Percentiles rank a stretch among this genome's conserved stretches.
phyloP scores from a whole-genome alignment of 805 yeast species.

The Metschnikowia shivogae region DNA sequence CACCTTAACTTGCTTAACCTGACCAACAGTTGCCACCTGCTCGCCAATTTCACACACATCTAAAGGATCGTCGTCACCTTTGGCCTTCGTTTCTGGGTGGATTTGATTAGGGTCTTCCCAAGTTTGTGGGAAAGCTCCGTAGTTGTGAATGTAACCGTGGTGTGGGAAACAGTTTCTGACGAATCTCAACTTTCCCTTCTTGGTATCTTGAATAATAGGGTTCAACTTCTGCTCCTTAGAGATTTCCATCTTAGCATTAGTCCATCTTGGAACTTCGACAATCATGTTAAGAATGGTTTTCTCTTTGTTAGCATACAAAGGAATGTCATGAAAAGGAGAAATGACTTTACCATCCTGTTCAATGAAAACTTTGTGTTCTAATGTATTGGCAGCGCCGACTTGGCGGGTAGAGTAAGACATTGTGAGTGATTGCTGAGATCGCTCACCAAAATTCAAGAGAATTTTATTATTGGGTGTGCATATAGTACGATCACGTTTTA shows the following conservation, averaged over 20 bases:
- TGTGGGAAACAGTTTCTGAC: slow-evolving; percentile 77
- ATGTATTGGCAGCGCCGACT: slow-evolving; percentile 92
- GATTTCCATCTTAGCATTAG: slow-evolving; percentile 81
- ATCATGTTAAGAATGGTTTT: slow-evolving; percentile 33
- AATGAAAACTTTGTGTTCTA: slow-evolving; percentile 86
- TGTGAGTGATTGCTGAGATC: slow-evolving; percentile 1
- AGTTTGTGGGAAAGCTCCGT: slow-evolving; percentile 88
- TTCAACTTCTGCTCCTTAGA: slow-evolving; percentile 53
- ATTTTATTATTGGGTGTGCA: slow-evolving; percentile 14
- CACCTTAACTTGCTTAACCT: slow-evolving; percentile 51
- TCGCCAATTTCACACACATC: slow-evolving; percentile 50
- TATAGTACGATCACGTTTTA: slow-evolving; percentile 13
- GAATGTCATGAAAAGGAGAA: slow-evolving; percentile 82
- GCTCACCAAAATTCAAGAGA: slow-evolving; percentile 7
- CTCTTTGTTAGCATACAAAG: slow-evolving; percentile 87
- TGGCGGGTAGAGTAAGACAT: slow-evolving; percentile 88
- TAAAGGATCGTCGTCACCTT: slow-evolving; percentile 46
- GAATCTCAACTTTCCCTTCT: slow-evolving; percentile 71
- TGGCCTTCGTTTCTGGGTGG: slow-evolving; percentile 43
- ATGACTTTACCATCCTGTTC: slow-evolving; percentile 93
- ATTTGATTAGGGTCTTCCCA: slow-evolving; percentile 89
- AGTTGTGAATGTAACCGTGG: slow-evolving; percentile 82
- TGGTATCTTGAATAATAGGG: slow-evolving; percentile 78
- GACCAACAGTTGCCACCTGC: slow-evolving; percentile 45
- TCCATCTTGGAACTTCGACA: slow-evolving; percentile 57